Percentiles rank a stretch among this genome's conserved stretches.
Conservation (phyloP, 1,139 yeast genomes). For the Geotrichum fermentans region DNA sequence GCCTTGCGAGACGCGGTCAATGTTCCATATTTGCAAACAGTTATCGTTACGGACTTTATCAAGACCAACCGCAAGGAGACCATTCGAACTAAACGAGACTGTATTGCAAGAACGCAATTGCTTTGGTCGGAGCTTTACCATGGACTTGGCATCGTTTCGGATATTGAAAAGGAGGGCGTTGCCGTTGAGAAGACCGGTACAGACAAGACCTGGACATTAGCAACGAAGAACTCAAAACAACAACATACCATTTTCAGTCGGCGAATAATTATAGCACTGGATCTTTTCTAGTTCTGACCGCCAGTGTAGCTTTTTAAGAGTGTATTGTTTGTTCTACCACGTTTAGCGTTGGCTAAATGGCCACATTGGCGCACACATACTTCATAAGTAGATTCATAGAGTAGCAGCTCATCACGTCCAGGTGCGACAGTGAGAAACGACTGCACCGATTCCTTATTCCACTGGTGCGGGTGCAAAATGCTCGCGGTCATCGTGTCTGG, state of each 20-base stretch:
- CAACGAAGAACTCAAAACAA: background rate
- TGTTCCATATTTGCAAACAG: slow-evolving; percentile 76
- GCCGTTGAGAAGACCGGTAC: slow-evolving; percentile 74
- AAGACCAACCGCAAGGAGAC: slow-evolving; percentile 69
- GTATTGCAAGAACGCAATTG: slow-evolving; percentile 74
- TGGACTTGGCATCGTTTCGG: slow-evolving; percentile 36
- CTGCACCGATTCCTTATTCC: slow-evolving; percentile 56
- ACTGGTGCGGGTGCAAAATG: slow-evolving; percentile 52
- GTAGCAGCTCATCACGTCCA: slow-evolving; percentile 59
- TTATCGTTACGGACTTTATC: slow-evolving; percentile 78
- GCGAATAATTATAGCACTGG: slow-evolving; percentile 66
- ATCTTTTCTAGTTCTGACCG: slow-evolving; percentile 66
- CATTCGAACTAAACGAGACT: slow-evolving; percentile 60
- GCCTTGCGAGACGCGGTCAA: slow-evolving; percentile 42
- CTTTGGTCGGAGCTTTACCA: slow-evolving; percentile 54
- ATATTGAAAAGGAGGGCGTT: slow-evolving; percentile 61
- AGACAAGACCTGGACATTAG: slow-evolving; percentile 42
- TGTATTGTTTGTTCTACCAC: slow-evolving; percentile 21
- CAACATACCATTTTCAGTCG: slow-evolving; percentile 45
- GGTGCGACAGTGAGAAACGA: slow-evolving; percentile 62
- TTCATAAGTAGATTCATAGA: slow-evolving; percentile 49
- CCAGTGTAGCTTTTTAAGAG: slow-evolving; percentile 33
- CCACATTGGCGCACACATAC: slow-evolving; percentile 6
- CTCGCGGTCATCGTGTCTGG: slow-evolving; percentile 46
- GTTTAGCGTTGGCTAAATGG: background rate